These are phyloP conservation scores for Colletotrichum echinochloae DNA, from an alignment of 2,329 filamentous ascomycete genomes.

Conservation along the genomic window DNA sequence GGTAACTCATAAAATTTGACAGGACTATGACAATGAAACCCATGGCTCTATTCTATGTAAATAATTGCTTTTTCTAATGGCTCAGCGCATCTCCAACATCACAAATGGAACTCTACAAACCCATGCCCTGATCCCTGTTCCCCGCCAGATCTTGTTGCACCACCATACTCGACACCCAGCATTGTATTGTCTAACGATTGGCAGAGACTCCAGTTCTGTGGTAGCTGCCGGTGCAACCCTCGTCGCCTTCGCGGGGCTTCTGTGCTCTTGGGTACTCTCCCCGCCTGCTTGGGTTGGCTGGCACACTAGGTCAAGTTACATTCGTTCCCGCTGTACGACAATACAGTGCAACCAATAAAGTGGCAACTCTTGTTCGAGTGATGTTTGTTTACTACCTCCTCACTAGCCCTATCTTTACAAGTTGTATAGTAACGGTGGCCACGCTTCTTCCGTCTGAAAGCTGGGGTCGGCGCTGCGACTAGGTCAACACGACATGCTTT, in stretches of 20 bases:
- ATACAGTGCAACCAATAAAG: neutral
- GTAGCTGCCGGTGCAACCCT: conserved; percentile 9
- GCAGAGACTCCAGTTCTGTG: conserved; percentile 4
- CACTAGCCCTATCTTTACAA: neutral
- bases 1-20: neutral
- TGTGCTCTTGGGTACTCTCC: neutral
- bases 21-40: no score
- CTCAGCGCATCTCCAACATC: neutral
- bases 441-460: neutral
- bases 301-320: conserved; percentile 1
- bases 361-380: neutral
- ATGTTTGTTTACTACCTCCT: neutral
- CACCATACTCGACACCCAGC: conserved; percentile 17
- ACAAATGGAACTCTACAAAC: neutral
- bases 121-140: neutral
- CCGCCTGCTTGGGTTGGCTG: neutral
- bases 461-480: neutral
- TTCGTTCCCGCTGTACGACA: conserved; percentile 8
- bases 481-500: neutral
- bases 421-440: neutral
- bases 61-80: neutral
- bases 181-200: conserved; percentile 21
- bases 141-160: conserved; percentile 18
- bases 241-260: neutral
- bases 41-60: neutral